Evolutionary conservation across 2,329 filamentous ascomycete species (phyloP).

Genomic region (Grosmannia penicillata): DNA sequence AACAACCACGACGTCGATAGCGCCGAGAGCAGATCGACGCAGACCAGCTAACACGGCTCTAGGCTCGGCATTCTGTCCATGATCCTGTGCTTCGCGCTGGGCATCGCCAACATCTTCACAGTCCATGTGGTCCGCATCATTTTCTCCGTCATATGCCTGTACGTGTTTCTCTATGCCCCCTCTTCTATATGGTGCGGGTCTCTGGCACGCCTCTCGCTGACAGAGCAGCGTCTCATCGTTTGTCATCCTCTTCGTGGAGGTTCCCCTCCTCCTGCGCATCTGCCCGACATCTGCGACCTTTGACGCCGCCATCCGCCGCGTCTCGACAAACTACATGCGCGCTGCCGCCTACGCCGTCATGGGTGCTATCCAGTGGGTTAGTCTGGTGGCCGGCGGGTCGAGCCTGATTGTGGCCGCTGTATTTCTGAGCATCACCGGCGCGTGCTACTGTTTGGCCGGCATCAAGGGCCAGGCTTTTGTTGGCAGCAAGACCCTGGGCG

Average conservation of each 20-base stretch:
- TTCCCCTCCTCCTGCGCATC: slow-evolving; percentile 90
- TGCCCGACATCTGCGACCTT: slow-evolving; percentile 88
- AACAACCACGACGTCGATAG: not conserved
- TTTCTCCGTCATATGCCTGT: slow-evolving; percentile 40
- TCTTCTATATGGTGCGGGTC: not conserved
- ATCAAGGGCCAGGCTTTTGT: slow-evolving; percentile 76
- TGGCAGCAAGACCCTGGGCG: slow-evolving; percentile 90
- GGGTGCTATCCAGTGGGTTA: slow-evolving; percentile 74
- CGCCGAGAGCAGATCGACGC: not conserved
- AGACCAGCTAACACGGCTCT: slow-evolving; percentile 5
- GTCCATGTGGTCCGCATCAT: slow-evolving; percentile 31
- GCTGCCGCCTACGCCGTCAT: slow-evolving; percentile 73
- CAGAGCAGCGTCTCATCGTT: slow-evolving; percentile 47
- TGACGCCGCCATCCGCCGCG: slow-evolving; percentile 75
- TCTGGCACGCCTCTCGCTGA: not conserved
- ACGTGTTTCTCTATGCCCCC: slow-evolving; percentile 17
- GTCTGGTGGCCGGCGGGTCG: slow-evolving; percentile 47
- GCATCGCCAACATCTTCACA: slow-evolving; percentile 53
- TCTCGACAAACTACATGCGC: slow-evolving; percentile 96
- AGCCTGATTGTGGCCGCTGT: slow-evolving; percentile 79
- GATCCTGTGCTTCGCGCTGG: slow-evolving; percentile 55
- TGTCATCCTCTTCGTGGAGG: slow-evolving; percentile 71
- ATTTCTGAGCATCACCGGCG: slow-evolving; percentile 58
- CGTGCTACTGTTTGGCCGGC: slow-evolving; percentile 70
- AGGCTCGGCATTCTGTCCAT: slow-evolving; percentile 59